Evolutionary conservation across 2,329 filamentous ascomycete genomes (phyloP), one percentile per base, ranked within the genome.

Genomic region (Trichophyton simii): DNA sequence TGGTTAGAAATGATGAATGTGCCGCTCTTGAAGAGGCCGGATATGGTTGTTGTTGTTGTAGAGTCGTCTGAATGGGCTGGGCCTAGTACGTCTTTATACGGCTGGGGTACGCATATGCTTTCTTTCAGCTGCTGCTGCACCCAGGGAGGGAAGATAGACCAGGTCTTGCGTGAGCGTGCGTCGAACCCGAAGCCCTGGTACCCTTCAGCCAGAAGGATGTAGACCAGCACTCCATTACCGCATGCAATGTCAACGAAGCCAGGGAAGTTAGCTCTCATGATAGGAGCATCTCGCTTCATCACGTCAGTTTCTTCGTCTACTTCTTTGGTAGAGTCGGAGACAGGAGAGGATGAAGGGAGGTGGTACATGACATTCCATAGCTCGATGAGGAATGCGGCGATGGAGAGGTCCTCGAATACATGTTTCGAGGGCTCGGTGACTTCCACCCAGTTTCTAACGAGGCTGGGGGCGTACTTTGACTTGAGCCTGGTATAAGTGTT

Each of bases 1-100:
- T 99, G 94, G 70, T 99, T 99, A 57, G 91, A 95, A 65, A 99
- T 87, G 68, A 99, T 90, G 73, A 99, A 99, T 0, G 90, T 95
- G 31, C 84, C 84, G 15, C 73, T 71, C 0, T 83, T 79, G 69
- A 97, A 96, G 8, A 79, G 69, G 41, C 92, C 94, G 58, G 41
- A 60, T 2, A 22, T 22, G 13, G 36, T 44, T 34, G 28, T 6
- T 28, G 25, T 28, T 28, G 25, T 18, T 18, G 18, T 28, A 6
- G 52, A 46, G 31, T 28, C 34, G 8, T 20, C 25, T 13, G 34
- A 38, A 31, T 58, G 3, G 46, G 22, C 13, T 18, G 15, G 36
- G 2, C 54, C 57, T 4, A 70, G 48, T 1, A 63, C 67, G 55
- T 75, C 72, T 6, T 68, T 64, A 61, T 81, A 76, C 7, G 78